Percentiles rank a stretch among this genome's conserved stretches.
Evolutionary conservation across 2,329 filamentous ascomycete genomes (phyloP).

Genomic region (Microdochium bolleyi): DNA sequence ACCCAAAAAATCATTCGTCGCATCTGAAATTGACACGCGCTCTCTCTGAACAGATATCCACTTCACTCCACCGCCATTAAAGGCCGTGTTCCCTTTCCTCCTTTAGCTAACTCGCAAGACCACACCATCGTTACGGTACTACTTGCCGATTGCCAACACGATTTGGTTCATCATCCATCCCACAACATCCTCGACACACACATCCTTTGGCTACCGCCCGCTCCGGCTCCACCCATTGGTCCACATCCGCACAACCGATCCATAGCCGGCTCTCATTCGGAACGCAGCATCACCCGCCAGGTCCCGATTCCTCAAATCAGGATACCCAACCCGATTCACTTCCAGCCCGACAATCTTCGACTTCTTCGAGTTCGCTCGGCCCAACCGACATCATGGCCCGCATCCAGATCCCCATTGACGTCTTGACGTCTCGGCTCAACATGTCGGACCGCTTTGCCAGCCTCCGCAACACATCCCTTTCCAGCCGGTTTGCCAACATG

Average conservation of each 20-base stretch:
- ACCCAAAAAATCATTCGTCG: not conserved
- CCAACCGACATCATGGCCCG: conserved; percentile 57
- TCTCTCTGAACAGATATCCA: not conserved
- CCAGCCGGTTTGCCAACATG: conserved; percentile 83
- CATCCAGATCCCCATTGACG: conserved; percentile 88
- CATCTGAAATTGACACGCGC: not conserved
- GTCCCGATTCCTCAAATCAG: not conserved
- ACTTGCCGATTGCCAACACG: too few relatives aligned
- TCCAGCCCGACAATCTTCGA: not conserved
- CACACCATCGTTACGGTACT: too few relatives aligned
- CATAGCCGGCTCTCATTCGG: not conserved
- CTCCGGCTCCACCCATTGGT: not conserved
- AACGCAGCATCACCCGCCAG: not conserved
- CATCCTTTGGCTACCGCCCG: not conserved
- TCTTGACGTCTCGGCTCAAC: conserved; percentile 85
- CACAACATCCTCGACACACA: not conserved
- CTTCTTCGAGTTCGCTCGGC: not conserved
- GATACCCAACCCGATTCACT: not conserved
- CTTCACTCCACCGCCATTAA: not conserved
- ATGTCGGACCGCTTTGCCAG: conserved; percentile 76
- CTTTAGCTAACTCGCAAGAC: not conserved
- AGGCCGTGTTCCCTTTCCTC: not conserved
- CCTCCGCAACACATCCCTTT: conserved; percentile 71
- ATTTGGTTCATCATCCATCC: not conserved
- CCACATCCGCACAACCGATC: not conserved